Evolutionary conservation across 257 asterid species (phyloP).

Genomic region (Solanum chiquidenum): DNA sequence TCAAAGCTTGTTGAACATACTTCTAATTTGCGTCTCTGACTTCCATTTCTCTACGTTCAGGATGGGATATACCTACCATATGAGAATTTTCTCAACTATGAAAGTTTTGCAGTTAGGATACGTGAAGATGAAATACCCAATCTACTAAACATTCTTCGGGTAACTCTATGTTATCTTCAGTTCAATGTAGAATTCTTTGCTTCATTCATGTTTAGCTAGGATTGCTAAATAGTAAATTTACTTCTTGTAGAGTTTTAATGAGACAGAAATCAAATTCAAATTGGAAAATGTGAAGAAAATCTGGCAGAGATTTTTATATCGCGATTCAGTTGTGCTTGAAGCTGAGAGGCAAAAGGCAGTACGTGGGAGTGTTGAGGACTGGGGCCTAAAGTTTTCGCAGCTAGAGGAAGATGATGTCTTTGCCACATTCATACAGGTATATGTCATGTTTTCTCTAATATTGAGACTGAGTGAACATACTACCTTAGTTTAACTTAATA

Average conservation of each 20-base stretch:
- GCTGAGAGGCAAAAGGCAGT: constrained; percentile 74
- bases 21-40: not conserved
- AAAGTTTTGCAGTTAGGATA: constrained; percentile 86
- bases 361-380: constrained; percentile 39
- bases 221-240: constrained; percentile 4
- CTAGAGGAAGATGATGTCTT: constrained; percentile 66
- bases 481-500: not conserved
- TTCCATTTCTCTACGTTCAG: constrained; percentile 21
- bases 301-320: constrained; percentile 91
- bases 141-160: constrained; percentile 68
- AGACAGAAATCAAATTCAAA: constrained; percentile 71
- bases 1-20: not conserved
- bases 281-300: constrained; percentile 66
- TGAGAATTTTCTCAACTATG: constrained; percentile 72
- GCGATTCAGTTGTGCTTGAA: constrained; percentile 76
- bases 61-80: constrained; percentile 94
- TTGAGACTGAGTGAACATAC: not conserved
- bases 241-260: constrained; percentile 48
- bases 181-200: not conserved
- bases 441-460: not conserved
- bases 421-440: constrained; percentile 79
- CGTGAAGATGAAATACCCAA: constrained; percentile 81
- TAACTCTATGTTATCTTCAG: constrained; percentile 20
- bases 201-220: not conserved
- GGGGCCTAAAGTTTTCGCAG: constrained; percentile 57